These are phyloP conservation scores for Sarocladium brachiariae DNA, from an alignment of 2,329 filamentous ascomycete species.

Conservation along the genomic window DNA sequence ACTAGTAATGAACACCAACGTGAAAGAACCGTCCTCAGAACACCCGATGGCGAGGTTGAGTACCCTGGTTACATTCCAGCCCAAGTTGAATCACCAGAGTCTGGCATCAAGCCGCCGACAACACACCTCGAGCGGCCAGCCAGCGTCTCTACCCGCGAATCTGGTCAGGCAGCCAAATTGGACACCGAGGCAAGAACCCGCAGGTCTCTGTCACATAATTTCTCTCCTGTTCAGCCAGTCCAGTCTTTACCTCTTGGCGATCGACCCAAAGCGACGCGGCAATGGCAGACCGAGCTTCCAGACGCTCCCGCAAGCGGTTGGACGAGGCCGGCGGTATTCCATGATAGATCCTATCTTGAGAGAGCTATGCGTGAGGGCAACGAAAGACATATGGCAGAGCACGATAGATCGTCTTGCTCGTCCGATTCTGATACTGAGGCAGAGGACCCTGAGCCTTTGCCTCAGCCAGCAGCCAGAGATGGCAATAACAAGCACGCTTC, in stretches of 20 bases:
- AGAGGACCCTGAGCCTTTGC: background rate
- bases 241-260: background rate
- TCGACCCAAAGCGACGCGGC: background rate
- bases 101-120: background rate
- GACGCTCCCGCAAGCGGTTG: background rate
- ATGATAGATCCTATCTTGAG: slow-evolving; percentile 1
- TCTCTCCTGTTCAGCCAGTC: background rate
- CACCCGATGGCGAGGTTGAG: slow-evolving; percentile 1
- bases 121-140: background rate
- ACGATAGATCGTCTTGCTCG: background rate
- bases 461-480: background rate
- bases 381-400: background rate
- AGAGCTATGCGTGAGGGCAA: background rate
- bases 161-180: background rate
- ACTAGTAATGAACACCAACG: background rate
- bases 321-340: background rate
- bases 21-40: background rate
- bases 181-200: background rate
- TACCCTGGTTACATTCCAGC: slow-evolving; percentile 2
- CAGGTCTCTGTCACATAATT: background rate
- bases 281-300: slow-evolving; percentile 5
- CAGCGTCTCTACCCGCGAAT: background rate
- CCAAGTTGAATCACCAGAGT: background rate
- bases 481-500: background rate
- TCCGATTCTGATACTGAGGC: background rate